These are phyloP conservation scores for Cardamine resedifolia DNA, from an alignment of 345 rosid genomes.

Conservation along the genomic window DNA sequence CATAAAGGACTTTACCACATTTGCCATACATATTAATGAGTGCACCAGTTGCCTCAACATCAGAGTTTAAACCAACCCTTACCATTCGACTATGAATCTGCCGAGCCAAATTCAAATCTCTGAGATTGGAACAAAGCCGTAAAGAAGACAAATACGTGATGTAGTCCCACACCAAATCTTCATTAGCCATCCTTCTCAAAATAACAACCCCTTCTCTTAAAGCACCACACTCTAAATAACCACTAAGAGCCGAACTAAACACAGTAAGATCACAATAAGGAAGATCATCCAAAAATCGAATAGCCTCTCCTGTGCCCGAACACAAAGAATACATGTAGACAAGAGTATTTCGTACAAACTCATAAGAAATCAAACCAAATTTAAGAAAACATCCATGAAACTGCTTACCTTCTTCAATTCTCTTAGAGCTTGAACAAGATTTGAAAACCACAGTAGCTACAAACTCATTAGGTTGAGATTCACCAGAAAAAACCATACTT, in stretches of 20 bases:
- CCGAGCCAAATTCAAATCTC: conserved; percentile 55
- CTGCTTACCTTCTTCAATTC: conserved; percentile 59
- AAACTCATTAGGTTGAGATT: conserved; percentile 58
- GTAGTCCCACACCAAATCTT: conserved; percentile 50
- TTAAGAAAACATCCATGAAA: conserved; percentile 66
- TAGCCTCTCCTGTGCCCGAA: conserved; percentile 45
- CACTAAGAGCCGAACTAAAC: conserved; percentile 60
- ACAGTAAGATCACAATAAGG: conserved; percentile 49
- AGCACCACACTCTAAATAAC: conserved; percentile 53
- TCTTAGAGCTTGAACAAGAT: conserved; percentile 51
- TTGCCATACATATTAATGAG: conserved; percentile 78
- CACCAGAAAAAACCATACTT: conserved; percentile 45
- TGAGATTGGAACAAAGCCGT: conserved; percentile 53
- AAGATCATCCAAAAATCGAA: conserved; percentile 43
- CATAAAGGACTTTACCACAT: conserved; percentile 51
- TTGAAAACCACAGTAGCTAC: conserved; percentile 55
- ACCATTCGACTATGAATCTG: conserved; percentile 58
- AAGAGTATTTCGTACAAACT: conserved; percentile 61
- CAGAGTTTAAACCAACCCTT: conserved; percentile 39
- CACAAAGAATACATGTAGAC: conserved; percentile 55
- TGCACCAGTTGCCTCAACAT: conserved; percentile 46
- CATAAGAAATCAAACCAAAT: conserved; percentile 58
- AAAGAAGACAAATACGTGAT: conserved; percentile 55
- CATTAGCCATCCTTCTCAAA: conserved; percentile 46
- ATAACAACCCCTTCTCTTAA: conserved; percentile 52